phyloP scores from a whole-genome alignment of 768 basidiomycete genomes.

The Boletus reticulatus region DNA sequence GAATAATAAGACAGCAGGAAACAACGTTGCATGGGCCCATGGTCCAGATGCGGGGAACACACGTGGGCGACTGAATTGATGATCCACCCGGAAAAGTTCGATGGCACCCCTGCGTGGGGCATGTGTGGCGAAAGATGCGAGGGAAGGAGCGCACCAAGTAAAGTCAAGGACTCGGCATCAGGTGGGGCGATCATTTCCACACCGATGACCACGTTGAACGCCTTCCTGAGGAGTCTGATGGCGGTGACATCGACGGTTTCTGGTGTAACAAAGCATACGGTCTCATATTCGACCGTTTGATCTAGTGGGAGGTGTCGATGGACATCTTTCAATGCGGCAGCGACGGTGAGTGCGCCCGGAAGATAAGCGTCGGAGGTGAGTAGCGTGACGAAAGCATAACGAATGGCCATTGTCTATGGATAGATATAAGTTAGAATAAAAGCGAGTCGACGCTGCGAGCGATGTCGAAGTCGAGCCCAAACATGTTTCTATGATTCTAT shows the following conservation, averaged over 20 bases:
- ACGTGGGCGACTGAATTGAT: constrained; percentile 11
- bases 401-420: constrained; percentile 48
- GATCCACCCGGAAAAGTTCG: constrained; percentile 3
- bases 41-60: constrained; percentile 7
- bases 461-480: not conserved
- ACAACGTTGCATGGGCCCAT: constrained; percentile 18
- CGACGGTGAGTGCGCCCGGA: constrained; percentile 86
- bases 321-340: constrained; percentile 78
- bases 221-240: constrained; percentile 74
- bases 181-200: constrained; percentile 84
- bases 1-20: constrained; percentile 14
- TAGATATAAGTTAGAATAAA: constrained; percentile 21
- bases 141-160: constrained; percentile 65
- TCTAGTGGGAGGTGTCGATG: constrained; percentile 44
- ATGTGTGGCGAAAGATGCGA: constrained; percentile 5
- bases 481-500: not conserved
- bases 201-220: constrained; percentile 84
- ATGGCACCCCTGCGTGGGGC: not conserved
- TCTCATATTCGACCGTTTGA: constrained; percentile 56
- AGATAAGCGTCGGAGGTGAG: constrained; percentile 91
- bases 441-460: not conserved
- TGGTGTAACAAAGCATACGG: constrained; percentile 91
- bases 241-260: constrained; percentile 85
- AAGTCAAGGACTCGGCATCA: constrained; percentile 60
- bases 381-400: constrained; percentile 87